Base-by-base conservation (phyloP, 352 stramenopile genomes). In the Pythium brassicae region DNA sequence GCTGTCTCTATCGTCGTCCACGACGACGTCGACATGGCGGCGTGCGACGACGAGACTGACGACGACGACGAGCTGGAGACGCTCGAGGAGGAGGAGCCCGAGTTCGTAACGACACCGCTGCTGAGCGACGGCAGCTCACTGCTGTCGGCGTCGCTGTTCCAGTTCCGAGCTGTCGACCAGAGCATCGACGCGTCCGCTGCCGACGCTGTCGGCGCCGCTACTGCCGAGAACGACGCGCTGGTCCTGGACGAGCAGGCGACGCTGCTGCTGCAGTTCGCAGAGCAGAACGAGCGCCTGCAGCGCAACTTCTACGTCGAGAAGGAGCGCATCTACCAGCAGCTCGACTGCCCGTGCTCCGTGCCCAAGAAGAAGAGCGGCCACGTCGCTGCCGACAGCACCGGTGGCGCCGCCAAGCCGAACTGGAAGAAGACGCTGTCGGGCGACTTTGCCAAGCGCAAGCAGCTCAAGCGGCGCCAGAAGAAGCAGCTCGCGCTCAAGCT, bases 381-480 rank as follows among this genome's bases (percentile, higher is more conserved):
- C 51, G n/a, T n/a, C 10, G 42, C 47, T 27, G 47, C 17, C 26
- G 19, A 20, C 20, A 9, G 8, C 10, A 14, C 19, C 20, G 40
- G 40, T 15, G n/a, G 39, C 15, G 39, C 4, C 27, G 17, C 19
- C 20, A 63, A 47, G 49, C 39, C 68, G 22, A 85, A 86, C 65
- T 92, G 77, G 74, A 71, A 72, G 29, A 80, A 72, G 34, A 61
- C 54, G 29, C 69, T 86, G 17, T 69, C 65, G 27, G 65, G 69
- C 49, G 66, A 86, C 43, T 88, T 78, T 32, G 61, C 67, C 46
- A 82, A 82, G 56, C 72, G 71, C 58, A 88, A 89, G 52, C 76
- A 92, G 45, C 68, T 91, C 47, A 86, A 88, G 52, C 76, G 78
- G 37, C 78, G 79, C 1, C 71, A 87, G 29, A 89, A 87, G 55